phyloP scores from a whole-genome alignment of 441 rosid species.

The Flueggea neowawraea region DNA sequence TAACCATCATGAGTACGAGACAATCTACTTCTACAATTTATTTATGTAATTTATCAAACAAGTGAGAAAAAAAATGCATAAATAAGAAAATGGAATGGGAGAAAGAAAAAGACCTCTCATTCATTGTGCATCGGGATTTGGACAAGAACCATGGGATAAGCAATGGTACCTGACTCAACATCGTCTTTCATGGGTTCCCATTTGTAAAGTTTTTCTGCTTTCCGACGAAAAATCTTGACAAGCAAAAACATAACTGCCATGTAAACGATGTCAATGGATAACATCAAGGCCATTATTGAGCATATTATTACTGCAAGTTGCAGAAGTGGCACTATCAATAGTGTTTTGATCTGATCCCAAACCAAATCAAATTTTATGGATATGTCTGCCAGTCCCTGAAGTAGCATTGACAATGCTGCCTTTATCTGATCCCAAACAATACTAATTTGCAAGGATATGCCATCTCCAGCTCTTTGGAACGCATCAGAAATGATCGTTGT shows the following conservation, averaged over 20 bases:
- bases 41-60: too few species aligned
- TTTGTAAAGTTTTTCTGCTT: too few species aligned
- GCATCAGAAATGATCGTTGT: constrained; percentile 38
- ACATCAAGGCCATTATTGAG: constrained; percentile 78
- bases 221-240: constrained; percentile 68
- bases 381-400: too few species aligned
- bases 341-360: constrained; percentile 70
- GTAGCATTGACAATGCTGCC: too few species aligned
- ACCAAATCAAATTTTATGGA: constrained; percentile 47
- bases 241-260: constrained; percentile 66
- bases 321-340: constrained; percentile 61
- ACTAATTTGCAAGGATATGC: constrained; percentile 11
- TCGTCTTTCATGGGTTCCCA: constrained; percentile 84
- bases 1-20: too few species aligned
- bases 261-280: constrained; percentile 53
- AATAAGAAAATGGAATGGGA: too few species aligned
- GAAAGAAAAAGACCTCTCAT: constrained; percentile 55
- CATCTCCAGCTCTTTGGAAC: constrained; percentile 52
- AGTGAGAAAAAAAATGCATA: too few species aligned
- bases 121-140: constrained; percentile 98
- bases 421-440: too few species aligned
- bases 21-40: too few species aligned
- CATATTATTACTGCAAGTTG: constrained; percentile 54
- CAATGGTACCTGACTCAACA: constrained; percentile 69
- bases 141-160: constrained; percentile 81